phyloP scores from a whole-genome alignment of 2,329 filamentous ascomycete genomes.

The Cercospora sp. region DNA sequence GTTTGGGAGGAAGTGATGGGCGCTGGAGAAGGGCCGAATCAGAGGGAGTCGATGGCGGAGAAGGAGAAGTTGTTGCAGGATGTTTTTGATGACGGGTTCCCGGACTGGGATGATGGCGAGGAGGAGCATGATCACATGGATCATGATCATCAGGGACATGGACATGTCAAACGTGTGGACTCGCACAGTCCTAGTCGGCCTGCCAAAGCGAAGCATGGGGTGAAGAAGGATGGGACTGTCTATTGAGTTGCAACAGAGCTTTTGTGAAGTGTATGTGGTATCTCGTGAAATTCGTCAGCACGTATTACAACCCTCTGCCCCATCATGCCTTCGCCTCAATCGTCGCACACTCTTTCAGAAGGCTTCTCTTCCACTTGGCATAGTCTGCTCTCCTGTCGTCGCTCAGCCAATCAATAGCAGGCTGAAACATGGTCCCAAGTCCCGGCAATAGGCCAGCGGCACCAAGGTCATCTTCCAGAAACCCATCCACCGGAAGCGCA shows the following conservation, averaged over 20 bases:
- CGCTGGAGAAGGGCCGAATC: slow-evolving; percentile 23
- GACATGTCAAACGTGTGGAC: slow-evolving; percentile 17
- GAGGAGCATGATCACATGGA: slow-evolving; percentile 24
- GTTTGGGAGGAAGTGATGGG: slow-evolving; percentile 42
- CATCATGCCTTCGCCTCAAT: slow-evolving; percentile 14
- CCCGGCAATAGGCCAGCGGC: slow-evolving; percentile 45
- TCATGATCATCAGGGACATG: slow-evolving; percentile 26
- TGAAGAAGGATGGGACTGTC: slow-evolving; percentile 26
- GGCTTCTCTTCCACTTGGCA: slow-evolving; percentile 61
- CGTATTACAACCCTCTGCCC: too few relatives aligned
- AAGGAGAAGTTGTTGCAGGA: slow-evolving; percentile 46
- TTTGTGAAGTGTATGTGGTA: background rate
- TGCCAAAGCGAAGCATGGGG: slow-evolving; percentile 25
- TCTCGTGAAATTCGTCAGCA: background rate
- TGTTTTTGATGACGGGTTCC: slow-evolving; percentile 41
- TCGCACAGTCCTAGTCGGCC: slow-evolving; percentile 21
- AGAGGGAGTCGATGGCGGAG: slow-evolving; percentile 14
- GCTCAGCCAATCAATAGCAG: slow-evolving; percentile 69
- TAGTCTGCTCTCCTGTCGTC: slow-evolving; percentile 63
- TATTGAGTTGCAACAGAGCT: slow-evolving; percentile 15
- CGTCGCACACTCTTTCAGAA: slow-evolving; percentile 57
- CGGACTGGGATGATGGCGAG: slow-evolving; percentile 32
- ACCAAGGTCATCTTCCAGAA: slow-evolving; percentile 26
- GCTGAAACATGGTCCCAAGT: slow-evolving; percentile 70
- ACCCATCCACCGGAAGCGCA: slow-evolving; percentile 19